Percentiles rank a stretch among this genome's conserved stretches.
Conservation (phyloP, 768 basidiomycete genomes). For the Hortiboletus flavorubellus region DNA sequence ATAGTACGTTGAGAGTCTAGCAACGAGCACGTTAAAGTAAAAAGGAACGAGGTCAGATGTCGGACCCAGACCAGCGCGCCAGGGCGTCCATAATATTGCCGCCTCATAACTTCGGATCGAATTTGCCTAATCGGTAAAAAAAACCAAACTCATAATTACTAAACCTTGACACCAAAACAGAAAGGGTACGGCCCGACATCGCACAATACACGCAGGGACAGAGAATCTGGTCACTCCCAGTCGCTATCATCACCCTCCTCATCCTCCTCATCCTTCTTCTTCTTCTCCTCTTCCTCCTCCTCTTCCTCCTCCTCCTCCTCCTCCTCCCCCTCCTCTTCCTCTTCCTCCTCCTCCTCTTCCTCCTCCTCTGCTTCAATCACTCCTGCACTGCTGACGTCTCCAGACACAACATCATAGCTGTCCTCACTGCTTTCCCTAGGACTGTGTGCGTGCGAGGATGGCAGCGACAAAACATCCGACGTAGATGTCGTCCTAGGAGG, state of each 20-base stretch:
- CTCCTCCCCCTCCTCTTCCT: not conserved
- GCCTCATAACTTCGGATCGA: not conserved
- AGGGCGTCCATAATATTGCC: constrained; percentile 5
- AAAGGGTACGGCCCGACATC: not conserved
- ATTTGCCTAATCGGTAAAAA: constrained; percentile 11
- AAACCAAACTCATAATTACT: not conserved
- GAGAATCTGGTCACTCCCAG: constrained; percentile 49
- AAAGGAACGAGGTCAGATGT: not conserved
- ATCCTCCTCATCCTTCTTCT: constrained; percentile 20
- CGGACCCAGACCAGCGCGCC: not conserved
- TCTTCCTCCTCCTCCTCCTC: constrained; percentile 29
- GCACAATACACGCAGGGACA: constrained; percentile 20
- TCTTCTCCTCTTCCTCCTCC: constrained; percentile 38
- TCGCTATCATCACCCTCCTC: constrained; percentile 36
- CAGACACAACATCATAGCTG: constrained; percentile 65
- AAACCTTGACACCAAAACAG: not conserved
- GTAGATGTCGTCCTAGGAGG: constrained; percentile 19
- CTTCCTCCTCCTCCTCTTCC: constrained; percentile 35
- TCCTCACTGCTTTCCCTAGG: constrained; percentile 61
- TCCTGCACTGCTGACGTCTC: constrained; percentile 44
- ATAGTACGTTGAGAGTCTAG: constrained; percentile 13
- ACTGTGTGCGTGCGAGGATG: constrained; percentile 36
- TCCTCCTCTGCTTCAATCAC: constrained; percentile 31
- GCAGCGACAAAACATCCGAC: constrained; percentile 22
- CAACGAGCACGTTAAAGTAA: not conserved